Base-by-base conservation (phyloP, 2,329 filamentous ascomycete genomes). In the Claviceps africana region DNA sequence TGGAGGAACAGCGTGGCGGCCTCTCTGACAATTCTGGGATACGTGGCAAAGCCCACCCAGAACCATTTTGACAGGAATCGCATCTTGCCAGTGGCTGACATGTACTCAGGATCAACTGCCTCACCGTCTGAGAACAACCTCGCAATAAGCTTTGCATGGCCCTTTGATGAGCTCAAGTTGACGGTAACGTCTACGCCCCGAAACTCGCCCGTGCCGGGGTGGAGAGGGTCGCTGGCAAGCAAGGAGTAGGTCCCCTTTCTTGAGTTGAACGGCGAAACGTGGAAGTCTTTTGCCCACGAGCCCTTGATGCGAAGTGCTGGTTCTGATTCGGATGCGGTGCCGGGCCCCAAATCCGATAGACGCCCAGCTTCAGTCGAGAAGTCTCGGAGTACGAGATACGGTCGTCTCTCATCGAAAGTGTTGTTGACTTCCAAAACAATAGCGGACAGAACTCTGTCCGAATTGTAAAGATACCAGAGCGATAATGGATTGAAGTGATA, bases 361-460 rank as follows among this genome's bases (percentile, higher is more conserved):
- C 50, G 51, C 25, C 56, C 55, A 11, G 51, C 53, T 42, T 62
- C 58, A 3, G 59, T 51, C 19, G 59, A 56, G 21, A 61, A 62
- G 45, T 65, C 61, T 51, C 59, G 59, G 15, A 55, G 50, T 6
- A 65, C 56, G 2, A 68, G 51, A 50, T 66, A 67, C 8, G 61
- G 56, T 3, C 82, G 76, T 49, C 82, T 73, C 64, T 89, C 85
- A 48, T 79, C 83, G 60, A 87, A 88, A 0, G 83, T 86, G 59
- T 88, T 88, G 65, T 86, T 87, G 46, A 88, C 82, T 63, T 90
- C 85, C 1, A 86, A 62, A 1, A 90, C 72, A 66, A 88, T 80
- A 52, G 80, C 81, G 25, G 72, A 75, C 15, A 89, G 70, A 6
- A 73, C 65, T 53, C 75, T 75, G 9, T 77, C 65, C 0, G 66